Base-by-base conservation (phyloP, 306 rosid species). In the Cucurbita maxima region DNA sequence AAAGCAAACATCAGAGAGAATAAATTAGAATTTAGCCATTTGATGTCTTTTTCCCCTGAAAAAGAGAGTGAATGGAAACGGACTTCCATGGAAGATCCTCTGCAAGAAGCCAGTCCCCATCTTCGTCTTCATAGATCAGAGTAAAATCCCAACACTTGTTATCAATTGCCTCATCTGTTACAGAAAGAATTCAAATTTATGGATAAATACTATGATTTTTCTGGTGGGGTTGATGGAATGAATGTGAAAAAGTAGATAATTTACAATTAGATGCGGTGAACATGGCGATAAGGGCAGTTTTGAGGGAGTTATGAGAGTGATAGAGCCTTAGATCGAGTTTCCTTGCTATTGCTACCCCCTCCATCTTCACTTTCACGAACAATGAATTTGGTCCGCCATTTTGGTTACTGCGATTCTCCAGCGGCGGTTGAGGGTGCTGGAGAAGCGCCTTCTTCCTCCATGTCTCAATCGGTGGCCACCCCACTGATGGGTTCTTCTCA, bases 391-490 rank as follows among this genome's bases (percentile, higher is more conserved):
- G 5, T 66, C 77, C 82, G 74, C 82, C 77, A 58, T 37, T 71
- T 76, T 68, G 80, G 56, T 81, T 61, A 76, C 14, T 25, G 15
- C 58, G 73, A 13, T 20, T 44, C 40, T 67, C 40, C 3, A 0
- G 82, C 8, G 73, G 76, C 12, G 73, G 76, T 5, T 78, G 80
- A 14, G 38, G 70, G 0, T 20, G 74, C 30, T 50, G 19, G 20
- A 48, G 8, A 13, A 81, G 64, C 77, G 70, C 83, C 81, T 83
- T 90, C 81, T 77, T 87, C 79, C 91, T 84, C 87, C 91, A 86
- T 51, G 96, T 78, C 59, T 86, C 87, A n/a, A 92, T 86, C 4
- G 96, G 98, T 61, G 98, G 98, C 98, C 98, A 92, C 67, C 98
- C 96, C 75, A 90, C 89, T 7, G 82, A 56, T 13, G 10, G 30